Conservation (phyloP, 139 green algal genomes). For the Chlorella sp. region DNA sequence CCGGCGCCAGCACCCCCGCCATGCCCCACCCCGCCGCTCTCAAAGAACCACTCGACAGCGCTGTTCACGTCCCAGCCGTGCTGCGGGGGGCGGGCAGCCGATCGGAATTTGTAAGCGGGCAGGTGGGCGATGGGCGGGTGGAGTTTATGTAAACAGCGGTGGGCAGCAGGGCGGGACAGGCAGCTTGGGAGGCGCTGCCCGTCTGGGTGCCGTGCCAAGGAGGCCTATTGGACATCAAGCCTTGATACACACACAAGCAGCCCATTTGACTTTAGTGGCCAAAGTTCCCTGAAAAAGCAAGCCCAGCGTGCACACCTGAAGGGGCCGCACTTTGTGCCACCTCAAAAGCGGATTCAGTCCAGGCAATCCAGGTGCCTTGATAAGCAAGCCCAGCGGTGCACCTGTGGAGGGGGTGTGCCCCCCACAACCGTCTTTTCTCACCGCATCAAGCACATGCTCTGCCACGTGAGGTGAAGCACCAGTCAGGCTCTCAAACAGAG, state of each 20-base stretch:
- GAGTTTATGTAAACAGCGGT: neutral
- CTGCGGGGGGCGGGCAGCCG: no score
- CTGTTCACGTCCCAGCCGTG: constrained; percentile 25
- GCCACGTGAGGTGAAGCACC: neutral
- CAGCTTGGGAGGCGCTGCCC: no score
- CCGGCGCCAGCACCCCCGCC: neutral
- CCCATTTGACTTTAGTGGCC: no score
- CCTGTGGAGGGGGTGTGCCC: neutral
- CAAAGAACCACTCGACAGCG: constrained; percentile 28
- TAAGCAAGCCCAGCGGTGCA: neutral
- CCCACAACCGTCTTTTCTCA: neutral
- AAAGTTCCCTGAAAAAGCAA: no score
- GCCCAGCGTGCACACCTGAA: neutral
- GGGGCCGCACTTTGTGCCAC: no score
- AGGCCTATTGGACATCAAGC: no score
- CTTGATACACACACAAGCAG: no score
- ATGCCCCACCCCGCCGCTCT: constrained; percentile 32
- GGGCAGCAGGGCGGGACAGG: neutral
- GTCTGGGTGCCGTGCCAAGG: neutral
- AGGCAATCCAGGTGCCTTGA: no score
- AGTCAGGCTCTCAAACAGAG: constrained; percentile 18
- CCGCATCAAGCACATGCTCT: constrained; percentile 38
- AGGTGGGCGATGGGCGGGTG: no score
- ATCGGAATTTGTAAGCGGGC: no score
- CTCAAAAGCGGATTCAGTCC: no score